Evolutionary conservation across 768 basidiomycete genomes (phyloP).

Genomic region (Leucosporidium scottii): DNA sequence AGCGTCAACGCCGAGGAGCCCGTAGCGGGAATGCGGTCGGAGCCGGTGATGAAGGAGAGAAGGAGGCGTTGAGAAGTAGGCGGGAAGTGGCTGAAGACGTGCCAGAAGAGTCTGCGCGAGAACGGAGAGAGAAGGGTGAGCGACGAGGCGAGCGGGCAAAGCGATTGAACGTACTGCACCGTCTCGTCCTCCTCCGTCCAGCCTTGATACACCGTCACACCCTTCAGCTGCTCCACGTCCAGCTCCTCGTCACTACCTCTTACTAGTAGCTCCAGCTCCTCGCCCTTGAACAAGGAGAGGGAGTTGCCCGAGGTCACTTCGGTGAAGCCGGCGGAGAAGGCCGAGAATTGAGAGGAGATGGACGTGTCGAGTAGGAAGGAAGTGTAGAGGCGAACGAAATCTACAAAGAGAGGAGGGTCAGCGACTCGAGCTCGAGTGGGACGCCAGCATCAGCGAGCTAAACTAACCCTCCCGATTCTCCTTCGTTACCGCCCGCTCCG

Average conservation of each 20-base stretch:
- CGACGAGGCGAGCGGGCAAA: not conserved
- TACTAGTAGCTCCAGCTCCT: constrained; percentile 37
- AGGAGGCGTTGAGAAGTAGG: constrained; percentile 20
- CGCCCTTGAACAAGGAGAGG: constrained; percentile 31
- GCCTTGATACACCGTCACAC: constrained; percentile 31
- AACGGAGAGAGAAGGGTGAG: not conserved
- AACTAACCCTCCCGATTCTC: constrained; percentile 61
- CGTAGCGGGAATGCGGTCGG: constrained; percentile 35
- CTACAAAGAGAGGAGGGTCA: not conserved
- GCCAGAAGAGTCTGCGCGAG: constrained; percentile 21
- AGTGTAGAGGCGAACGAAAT: constrained; percentile 21
- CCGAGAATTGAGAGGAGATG: constrained; percentile 29
- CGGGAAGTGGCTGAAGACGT: constrained; percentile 2
- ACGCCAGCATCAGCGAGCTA: not conserved
- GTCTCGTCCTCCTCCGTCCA: constrained; percentile 14
- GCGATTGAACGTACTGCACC: constrained; percentile 19
- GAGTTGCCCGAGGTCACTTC: constrained; percentile 33
- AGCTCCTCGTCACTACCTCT: constrained; percentile 33
- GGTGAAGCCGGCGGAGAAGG: constrained; percentile 32
- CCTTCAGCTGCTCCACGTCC: constrained; percentile 31
- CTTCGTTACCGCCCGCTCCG: constrained; percentile 58
- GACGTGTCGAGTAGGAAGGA: constrained; percentile 30
- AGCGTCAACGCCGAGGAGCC: constrained; percentile 21
- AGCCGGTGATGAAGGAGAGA: constrained; percentile 35
- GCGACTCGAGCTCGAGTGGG: too few species aligned